Percentiles rank a stretch among this genome's conserved stretches.
These are phyloP conservation scores for Niebla homalea DNA, from an alignment of 495 filamentous ascomycete species.

Conservation along the genomic window DNA sequence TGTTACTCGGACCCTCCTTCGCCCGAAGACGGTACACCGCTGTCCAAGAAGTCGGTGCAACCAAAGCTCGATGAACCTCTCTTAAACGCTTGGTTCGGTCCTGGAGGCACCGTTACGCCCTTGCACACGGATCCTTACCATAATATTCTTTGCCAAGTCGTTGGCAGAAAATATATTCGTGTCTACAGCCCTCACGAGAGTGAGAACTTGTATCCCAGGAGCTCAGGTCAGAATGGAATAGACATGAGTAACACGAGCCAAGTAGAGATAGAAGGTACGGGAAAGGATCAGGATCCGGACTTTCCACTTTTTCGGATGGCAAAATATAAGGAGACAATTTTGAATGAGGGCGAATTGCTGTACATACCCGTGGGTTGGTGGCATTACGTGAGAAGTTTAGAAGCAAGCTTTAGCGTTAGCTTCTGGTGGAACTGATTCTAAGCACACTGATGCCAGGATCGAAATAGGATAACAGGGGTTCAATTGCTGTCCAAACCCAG, in stretches of 20 bases:
- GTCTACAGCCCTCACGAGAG: conserved; percentile 61
- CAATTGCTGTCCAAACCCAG: too few species aligned
- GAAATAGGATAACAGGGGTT: too few species aligned
- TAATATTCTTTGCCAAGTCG: conserved; percentile 82
- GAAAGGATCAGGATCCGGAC: conserved; percentile 36
- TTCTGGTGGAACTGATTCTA: conserved; percentile 79
- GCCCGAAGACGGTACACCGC: conserved; percentile 34
- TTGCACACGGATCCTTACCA: conserved; percentile 90
- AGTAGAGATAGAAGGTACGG: conserved; percentile 53
- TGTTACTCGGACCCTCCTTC: conserved; percentile 59
- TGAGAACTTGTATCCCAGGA: conserved; percentile 48
- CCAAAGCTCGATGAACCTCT: conserved; percentile 33
- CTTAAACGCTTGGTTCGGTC: conserved; percentile 87
- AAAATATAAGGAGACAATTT: conserved; percentile 62
- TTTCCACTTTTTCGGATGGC: conserved; percentile 47
- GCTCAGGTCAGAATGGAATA: conserved; percentile 53
- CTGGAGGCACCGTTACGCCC: conserved; percentile 75
- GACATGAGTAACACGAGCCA: conserved; percentile 87
- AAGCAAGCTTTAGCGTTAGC: conserved; percentile 84
- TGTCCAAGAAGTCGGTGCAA: conserved; percentile 27
- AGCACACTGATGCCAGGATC: too few species aligned
- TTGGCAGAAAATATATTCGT: conserved; percentile 80
- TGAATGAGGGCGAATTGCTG: conserved; percentile 69
- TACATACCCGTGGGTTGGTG: conserved; percentile 96
- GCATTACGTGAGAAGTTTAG: conserved; percentile 88